Base-by-base conservation (phyloP, 2,329 filamentous ascomycete species). In the Botrytis fragariae region DNA sequence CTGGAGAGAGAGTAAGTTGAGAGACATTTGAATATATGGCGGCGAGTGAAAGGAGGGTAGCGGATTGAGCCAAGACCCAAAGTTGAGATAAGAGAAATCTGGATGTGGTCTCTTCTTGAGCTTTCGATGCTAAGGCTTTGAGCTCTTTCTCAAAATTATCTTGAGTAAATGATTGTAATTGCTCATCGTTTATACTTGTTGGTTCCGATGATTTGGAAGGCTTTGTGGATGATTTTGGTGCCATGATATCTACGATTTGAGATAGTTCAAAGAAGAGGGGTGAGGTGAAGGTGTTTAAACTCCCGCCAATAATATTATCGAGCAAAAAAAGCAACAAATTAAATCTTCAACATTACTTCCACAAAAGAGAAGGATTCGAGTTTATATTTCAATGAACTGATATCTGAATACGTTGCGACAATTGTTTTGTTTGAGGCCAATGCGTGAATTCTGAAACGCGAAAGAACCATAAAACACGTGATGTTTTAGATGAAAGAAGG, bases 1-100 rank as follows among this genome's bases (percentile, higher is more conserved):
- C 92, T 2, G 96, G 96, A 32, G 94, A 93, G 48, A 98, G 86
- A 57, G 89, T 91, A 75, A 94, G 86, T 80, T 93, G 89, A 0
- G 93, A 95, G 73, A 92, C 88, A 75, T 90, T 89, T 64, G 92
- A 91, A 74, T 88, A 90, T 60, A 91, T 80, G 62, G 90, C 92
- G 16, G 88, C 86, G 63, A 92, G 84, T 39, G 84, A 77, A 75
- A 91, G 83, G 25, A 91, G 79, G n/a, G 82, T 79, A 32, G 79
- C 76, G 3, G 84, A 81, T 75, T 83, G 83, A 20, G 77, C 65
- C n/a, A 81, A 64, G 57, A 81, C 73, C 71, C 69, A 76, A 60
- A 74, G 74, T 74, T 81, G 80, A 70, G 78, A 76, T 37, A 70
- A 60, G 3, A 76, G 75, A 77, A 78, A 80, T 76, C 78, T 81